These are phyloP conservation scores for Cadophora sp. DNA, from an alignment of 2,329 filamentous ascomycete species.

Conservation along the genomic window DNA sequence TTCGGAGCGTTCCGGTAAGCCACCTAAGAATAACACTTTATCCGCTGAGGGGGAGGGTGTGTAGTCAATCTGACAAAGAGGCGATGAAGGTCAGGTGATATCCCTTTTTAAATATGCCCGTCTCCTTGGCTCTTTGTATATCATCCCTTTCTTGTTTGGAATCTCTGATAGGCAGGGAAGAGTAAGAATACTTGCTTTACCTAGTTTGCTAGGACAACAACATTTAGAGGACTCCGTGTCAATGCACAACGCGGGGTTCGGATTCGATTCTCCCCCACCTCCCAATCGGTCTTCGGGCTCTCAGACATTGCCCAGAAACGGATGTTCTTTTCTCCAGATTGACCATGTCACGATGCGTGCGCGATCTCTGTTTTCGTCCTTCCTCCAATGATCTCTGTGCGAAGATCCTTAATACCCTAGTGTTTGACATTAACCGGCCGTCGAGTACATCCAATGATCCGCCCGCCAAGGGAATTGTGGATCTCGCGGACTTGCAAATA, in stretches of 20 bases:
- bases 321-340: slow-evolving; percentile 18
- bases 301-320: slow-evolving; percentile 9
- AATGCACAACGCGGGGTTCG: neutral
- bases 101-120: neutral
- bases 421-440: neutral
- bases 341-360: slow-evolving; percentile 8
- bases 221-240: neutral
- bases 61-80: neutral
- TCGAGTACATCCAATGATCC: slow-evolving; percentile 6
- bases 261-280: neutral
- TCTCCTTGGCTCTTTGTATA: neutral
- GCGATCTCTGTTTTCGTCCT: neutral
- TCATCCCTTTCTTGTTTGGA: neutral
- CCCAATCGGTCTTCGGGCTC: neutral
- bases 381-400: slow-evolving; percentile 1
- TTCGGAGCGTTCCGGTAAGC: neutral
- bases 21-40: neutral
- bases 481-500: neutral
- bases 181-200: neutral
- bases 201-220: neutral
- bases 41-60: neutral
- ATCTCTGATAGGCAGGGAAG: too few relatives aligned
- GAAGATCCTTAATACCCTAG: neutral
- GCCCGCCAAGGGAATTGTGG: neutral
- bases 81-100: neutral